Base-by-base conservation (phyloP, 306 rosid genomes). In the Cicer arietinum region DNA sequence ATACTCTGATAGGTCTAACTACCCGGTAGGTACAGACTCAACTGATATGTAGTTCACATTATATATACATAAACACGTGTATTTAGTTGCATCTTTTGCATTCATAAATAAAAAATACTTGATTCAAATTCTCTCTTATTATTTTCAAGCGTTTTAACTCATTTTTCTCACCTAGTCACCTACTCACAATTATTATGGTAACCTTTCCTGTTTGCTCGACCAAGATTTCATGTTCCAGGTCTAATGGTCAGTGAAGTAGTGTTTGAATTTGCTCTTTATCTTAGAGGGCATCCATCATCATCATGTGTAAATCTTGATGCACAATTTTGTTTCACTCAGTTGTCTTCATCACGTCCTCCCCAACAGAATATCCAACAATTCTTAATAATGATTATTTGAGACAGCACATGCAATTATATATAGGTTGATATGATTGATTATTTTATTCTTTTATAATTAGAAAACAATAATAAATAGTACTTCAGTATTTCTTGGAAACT, bases 311-410 rank as follows among this genome's bases (percentile, higher is more conserved):
- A 25, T 61, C 48, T 70, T 42, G 61, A 51, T 52, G 59, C 2
- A 7, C 25, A 60, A 51, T 75, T 64, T 62, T 8, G 12, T 16
- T 47, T 54, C 58, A 62, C 25, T 66, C 39, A 46, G 35, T 43
- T 70, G 10, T 48, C 44, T 83, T 61, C 77, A 53, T 78, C 63
- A n/a, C 56, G 41, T 47, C 52, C 76, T 22, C 77, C 45, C 59
- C 68, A 35, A 20, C 64, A 13, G 41, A 46, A 70, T 11, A 46
- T 57, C 67, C 42, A 3, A 13, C 22, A 50, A n/a, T 16, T 75
- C 74, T 66, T 12, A 50, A 46, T 52, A 9, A 17, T 37, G 16
- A 45, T 67, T 70, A 69, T 63, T 22, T 50, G 61, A 43, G 40
- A 44, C 43, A 50, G 63, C 46, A 22, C 25, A 22, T 22, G 25